Base-by-base conservation (phyloP, 306 rosid species). In the barrel medic (Medicago truncatula) region DNA sequence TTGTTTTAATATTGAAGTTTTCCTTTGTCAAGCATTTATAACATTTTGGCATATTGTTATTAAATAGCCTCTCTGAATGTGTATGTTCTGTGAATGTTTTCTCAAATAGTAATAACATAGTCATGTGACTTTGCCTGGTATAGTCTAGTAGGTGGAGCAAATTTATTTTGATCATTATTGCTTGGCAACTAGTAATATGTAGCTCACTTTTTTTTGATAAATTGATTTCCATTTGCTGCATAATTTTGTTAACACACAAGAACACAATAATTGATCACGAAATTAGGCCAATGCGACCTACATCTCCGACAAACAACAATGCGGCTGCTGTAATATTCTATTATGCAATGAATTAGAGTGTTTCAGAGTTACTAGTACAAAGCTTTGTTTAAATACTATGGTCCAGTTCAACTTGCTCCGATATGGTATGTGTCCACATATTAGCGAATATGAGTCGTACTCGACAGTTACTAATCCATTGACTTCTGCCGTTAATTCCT, bases 51-150 rank as follows among this genome's bases (percentile, higher is more conserved):
- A 76, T 49, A 17, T 58, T 71, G 39, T 64, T 78, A 46, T 25
- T 41, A 39, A 54, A 44, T 70, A 25, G 63, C 43, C 25, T 25
- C 59, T 70, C 9, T 23, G 47, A 15, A 52, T 56, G 53, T 50
- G 67, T 28, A 25, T 21, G 52, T 70, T 49, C 67, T 72, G 70
- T 59, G 52, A 36, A 20, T 34, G 61, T 78, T 74, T 81, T 52
- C 66, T 74, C 73, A 49, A 71, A 75, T 83, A 65, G 20, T 59
- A 62, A 40, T 84, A 58, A 70, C 62, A 41, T 41, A 84, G 87
- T 88, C 98, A 34, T 81, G 88, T 78, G 92, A 91, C 67, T 81
- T 89, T 87, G 87, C 89, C 85, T 82, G 89, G 78, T 86, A 76
- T 84, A 82, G 88, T 87, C 31, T 28, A 44, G 93, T 87, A 81